Base-by-base conservation (phyloP, 1,284 basidiomycete species). In the Apiotrichum sp. region DNA sequence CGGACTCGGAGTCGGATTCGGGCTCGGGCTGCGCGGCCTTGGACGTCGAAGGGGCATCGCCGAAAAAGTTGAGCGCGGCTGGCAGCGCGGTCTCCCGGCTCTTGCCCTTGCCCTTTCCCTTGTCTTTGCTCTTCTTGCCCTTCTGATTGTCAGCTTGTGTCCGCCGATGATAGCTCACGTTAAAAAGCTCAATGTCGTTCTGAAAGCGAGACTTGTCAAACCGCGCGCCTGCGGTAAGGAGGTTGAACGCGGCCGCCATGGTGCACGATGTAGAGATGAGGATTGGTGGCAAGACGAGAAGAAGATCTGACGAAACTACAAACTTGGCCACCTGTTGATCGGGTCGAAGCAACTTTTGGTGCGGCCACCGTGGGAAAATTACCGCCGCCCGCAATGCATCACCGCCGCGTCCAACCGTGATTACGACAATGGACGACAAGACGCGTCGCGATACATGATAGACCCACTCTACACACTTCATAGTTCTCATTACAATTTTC, bases 21-120 rank as follows among this genome's bases (percentile, higher is more conserved):
- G 45, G 39, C 9, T 57, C 62, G 16, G 70, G 62, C n/a, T 63
- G 63, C 36, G 71, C 65, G 10, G 66, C 58, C 87, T 86, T 41
- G 66, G 73, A 67, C 50, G 57, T 31, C 72, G 61, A 47, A 2
- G 66, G 48, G 0, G 86, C 84, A 63, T 89, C 89, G 63, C 87
- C 89, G 78, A 93, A 95, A 74, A 93, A 93, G 72, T 96, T 88
- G 4, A 95, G 80, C 61, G 88, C 87, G 2, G 80, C 66, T 0
- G 92, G 92, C 16, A 93, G 81, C 60, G 63, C 65, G 10, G 40
- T 11, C 40, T 41, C 42, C n/a, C 50, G 38, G 14, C 48, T 53
- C 44, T 57, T 53, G n/a, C 49, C 55, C 51, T 65, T 66, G 43
- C 63, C 62, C 52, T 69, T 69, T 7, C 63, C 62, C 49, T 66